A percentile compares a stretch with the other conserved stretches of the same genome.
Conservation (phyloP, 768 basidiomycete genomes). For the Amanita exitialis region DNA sequence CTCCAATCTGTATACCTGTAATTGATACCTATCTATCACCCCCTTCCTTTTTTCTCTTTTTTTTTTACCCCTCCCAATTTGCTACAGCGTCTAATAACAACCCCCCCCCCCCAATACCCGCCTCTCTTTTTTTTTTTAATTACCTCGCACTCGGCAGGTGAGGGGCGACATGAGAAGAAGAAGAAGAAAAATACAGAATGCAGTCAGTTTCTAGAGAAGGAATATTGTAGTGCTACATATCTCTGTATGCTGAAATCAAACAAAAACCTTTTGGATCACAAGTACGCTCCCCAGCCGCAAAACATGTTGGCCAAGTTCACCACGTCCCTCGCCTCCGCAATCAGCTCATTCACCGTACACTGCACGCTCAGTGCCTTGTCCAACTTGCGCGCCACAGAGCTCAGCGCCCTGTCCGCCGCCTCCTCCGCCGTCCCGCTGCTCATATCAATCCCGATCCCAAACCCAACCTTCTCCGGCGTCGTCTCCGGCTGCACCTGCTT, state of each 20-base stretch:
- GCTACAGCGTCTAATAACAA: too few species aligned
- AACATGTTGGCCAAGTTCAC: constrained; percentile 75
- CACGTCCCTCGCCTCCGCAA: constrained; percentile 77
- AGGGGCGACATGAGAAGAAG: too few species aligned
- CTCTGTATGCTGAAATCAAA: background rate
- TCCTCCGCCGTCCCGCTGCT: constrained; percentile 65
- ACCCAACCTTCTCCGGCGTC: constrained; percentile 14
- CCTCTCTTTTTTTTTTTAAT: background rate
- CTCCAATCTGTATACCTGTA: background rate
- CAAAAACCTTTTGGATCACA: background rate
- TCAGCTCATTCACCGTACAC: constrained; percentile 87
- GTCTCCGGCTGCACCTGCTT: constrained; percentile 46
- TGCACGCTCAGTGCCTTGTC: constrained; percentile 82
- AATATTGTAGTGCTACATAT: constrained; percentile 5
- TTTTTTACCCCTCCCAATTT: background rate
- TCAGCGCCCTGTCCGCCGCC: constrained; percentile 83
- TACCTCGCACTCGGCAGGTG: too few species aligned
- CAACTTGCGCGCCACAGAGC: constrained; percentile 71
- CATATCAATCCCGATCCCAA: constrained; percentile 51
- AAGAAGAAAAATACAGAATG: too few species aligned
- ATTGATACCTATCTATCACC: background rate
- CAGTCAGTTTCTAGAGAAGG: background rate
- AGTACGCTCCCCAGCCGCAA: constrained; percentile 18
- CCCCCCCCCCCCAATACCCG: too few species aligned
- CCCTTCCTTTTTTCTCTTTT: background rate